A percentile compares a stretch with the other conserved stretches of the same genome.
Evolutionary conservation across 2,329 filamentous ascomycete genomes (phyloP).

Genomic region (Aphanoascus verrucosus): DNA sequence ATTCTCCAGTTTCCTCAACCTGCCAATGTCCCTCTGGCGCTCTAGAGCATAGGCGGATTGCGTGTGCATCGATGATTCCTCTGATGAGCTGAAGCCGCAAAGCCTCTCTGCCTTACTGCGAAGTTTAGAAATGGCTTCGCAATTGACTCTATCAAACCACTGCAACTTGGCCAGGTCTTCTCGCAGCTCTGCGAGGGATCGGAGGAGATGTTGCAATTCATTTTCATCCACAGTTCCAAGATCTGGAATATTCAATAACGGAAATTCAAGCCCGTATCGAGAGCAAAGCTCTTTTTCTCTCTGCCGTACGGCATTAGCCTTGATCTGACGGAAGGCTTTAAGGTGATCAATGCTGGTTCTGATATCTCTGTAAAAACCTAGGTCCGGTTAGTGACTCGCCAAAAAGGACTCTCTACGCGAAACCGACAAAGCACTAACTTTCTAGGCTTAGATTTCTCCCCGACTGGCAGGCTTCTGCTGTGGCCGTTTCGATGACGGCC

Average conservation of each 20-base stretch:
- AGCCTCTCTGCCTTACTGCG: slow-evolving; percentile 2
- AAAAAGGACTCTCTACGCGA: not conserved
- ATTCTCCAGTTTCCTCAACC: not conserved
- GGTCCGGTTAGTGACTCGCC: not conserved
- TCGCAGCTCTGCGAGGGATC: slow-evolving; percentile 10
- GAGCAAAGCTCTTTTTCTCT: slow-evolving; percentile 5
- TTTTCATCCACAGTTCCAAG: not conserved
- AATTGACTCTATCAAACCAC: slow-evolving; percentile 18
- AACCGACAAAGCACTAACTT: slow-evolving; percentile 10
- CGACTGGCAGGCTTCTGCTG: not conserved
- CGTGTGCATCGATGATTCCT: not conserved
- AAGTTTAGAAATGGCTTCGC: slow-evolving; percentile 16
- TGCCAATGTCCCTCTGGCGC: slow-evolving; percentile 1
- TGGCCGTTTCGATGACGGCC: not conserved
- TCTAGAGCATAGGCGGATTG: not conserved
- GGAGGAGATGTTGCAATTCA: not conserved
- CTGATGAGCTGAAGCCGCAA: not conserved
- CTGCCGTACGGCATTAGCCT: not conserved
- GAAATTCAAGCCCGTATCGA: not conserved
- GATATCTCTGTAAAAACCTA: slow-evolving; percentile 5
- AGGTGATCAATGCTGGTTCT: not conserved
- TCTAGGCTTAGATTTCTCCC: not conserved
- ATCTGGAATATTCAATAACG: not conserved
- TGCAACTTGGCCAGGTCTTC: slow-evolving; percentile 15
- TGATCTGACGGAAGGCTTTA: slow-evolving; percentile 3